These are phyloP conservation scores for Fusarium sp. DNA, from an alignment of 2,329 filamentous ascomycete species.

Conservation along the genomic window DNA sequence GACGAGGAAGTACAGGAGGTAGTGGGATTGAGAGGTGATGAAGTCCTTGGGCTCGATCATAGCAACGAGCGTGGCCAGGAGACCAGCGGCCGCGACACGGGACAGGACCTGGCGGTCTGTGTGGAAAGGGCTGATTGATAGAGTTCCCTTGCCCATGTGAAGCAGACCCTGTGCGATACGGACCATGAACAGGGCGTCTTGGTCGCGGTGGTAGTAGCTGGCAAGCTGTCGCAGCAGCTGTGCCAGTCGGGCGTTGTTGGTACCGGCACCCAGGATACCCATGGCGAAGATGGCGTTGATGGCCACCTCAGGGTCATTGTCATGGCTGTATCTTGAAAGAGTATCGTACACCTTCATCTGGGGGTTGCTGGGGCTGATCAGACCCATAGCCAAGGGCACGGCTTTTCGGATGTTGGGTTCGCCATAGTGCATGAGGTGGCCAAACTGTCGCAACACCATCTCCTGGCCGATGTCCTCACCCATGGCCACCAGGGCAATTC, in stretches of 20 bases:
- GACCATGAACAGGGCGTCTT: slow-evolving; percentile 98
- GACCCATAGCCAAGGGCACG: slow-evolving; percentile 94
- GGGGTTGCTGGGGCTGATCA: slow-evolving; percentile 96
- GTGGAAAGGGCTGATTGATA: slow-evolving; percentile 98
- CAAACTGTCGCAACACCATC: slow-evolving; percentile 97
- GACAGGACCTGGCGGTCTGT: slow-evolving; percentile 97
- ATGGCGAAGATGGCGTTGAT: slow-evolving; percentile 99
- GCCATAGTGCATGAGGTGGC: slow-evolving; percentile 98
- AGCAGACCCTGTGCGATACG: slow-evolving; percentile 96
- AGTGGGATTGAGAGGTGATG: slow-evolving; percentile 77
- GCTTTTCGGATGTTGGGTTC: slow-evolving; percentile 97
- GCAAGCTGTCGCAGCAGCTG: slow-evolving; percentile 94
- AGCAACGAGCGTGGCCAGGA: slow-evolving; percentile 89
- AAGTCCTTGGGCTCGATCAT: slow-evolving; percentile 96
- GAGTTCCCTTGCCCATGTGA: slow-evolving; percentile 99
- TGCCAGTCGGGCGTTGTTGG: slow-evolving; percentile 96
- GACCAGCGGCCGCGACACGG: slow-evolving; percentile 86
- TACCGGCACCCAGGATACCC: slow-evolving; percentile 95
- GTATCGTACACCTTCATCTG: slow-evolving; percentile 99
- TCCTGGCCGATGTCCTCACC: slow-evolving; percentile 98
- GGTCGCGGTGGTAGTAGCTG: slow-evolving; percentile 97
- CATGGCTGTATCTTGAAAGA: slow-evolving; percentile 95
- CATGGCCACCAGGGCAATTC: slow-evolving; percentile 95
- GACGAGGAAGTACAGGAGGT: slow-evolving; percentile 96
- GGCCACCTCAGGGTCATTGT: slow-evolving; percentile 97